Base-by-base conservation (phyloP, 1,284 basidiomycete genomes). In the Ganoderma leucocontextum region DNA sequence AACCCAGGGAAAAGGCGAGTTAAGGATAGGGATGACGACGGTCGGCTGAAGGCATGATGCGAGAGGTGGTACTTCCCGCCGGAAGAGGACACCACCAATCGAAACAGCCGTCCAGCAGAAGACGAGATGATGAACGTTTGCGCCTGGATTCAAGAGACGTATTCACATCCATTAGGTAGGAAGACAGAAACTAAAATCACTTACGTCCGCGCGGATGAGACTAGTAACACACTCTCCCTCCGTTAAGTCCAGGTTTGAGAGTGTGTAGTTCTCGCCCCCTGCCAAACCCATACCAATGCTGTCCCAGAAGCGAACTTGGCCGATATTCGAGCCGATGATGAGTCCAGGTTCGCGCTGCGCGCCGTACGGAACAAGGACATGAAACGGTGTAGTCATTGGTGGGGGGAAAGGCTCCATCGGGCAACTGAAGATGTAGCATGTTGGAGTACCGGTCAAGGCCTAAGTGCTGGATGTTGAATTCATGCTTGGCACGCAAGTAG, bases 401-500 rank as follows among this genome's bases (percentile, higher is more conserved):
- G 84, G 77, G 9, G 75, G 83, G 76, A 62, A 62, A 25, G 63
- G 63, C 19, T 77, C 83, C 65, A 75, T 81, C 12, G 91, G 91
- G 76, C 90, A 92, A 19, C 89, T 83, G 74, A 95, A 93, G 53
- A 95, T 95, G 74, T 95, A 94, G 77, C 93, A 95, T 10, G 92
- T 94, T 17, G 92, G 92, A 67, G 86, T 86, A 17, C 89, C 86
- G 75, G 85, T 86, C 61, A 89, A 79, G 17, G 88, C 88, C 89
- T 89, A 38, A 49, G n/a, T 4, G 39, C n/a, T 33, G 17, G 22
- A 8, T n/a, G 25, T 49, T 38, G 29, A 33, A 22, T 4, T 62
- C 29, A 42, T 2, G 10, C 12, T 2, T 8, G 4, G 6, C 19
- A 22, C 38, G 9, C 2, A 52, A 22, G 9, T 39, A 25, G 29